Base-by-base conservation (phyloP, 352 stramenopile species). In the Pythium rishiriense region DNA sequence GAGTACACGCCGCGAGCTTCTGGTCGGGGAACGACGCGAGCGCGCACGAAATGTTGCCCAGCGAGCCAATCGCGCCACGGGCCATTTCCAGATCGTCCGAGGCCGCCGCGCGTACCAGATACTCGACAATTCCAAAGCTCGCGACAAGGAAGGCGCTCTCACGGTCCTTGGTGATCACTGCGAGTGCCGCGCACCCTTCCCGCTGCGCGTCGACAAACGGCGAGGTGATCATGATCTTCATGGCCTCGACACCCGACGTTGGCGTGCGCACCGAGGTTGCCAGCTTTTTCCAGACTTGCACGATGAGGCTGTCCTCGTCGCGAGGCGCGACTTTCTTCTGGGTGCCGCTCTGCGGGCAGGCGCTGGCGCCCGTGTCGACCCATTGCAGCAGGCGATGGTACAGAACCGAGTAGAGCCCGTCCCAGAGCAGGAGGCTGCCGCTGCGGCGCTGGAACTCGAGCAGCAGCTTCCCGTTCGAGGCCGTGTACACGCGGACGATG, bases 181-280 rank as follows among this genome's bases (percentile, higher is more conserved):
- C 85, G 25, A 94, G 78, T 0, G 76, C 83, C 4, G 82, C 70
- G 64, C 83, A 94, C 28, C 81, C 85, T 76, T 94, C 85, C 4
- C 80, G 79, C 69, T 91, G 87, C 11, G 76, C 80, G 41, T 94
- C 85, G 12, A 81, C 45, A 48, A 78, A 90, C 47, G 78, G 78
- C 28, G 83, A 93, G 10, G 82, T 90, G 22, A 94, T 62, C 85
- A 94, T 94, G 54, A 92, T 90, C 67, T 91, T 90, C 80, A 94
- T 91, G 22, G 83, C 83, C 33, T 93, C 82, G 10, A 92, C 77
- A 39, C 85, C 85, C 8, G 85, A 94, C 37, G 74, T 80, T 59
- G 81, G 79, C 22, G 78, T 86, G 15, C 69, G 69, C 25, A 73
- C 74, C 5, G 78, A 73, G 24, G 77, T 67, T 21, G 75, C 72